Evolutionary conservation across 2,329 filamentous ascomycete species (phyloP).

Genomic region (Sclerotinia borealis): DNA sequence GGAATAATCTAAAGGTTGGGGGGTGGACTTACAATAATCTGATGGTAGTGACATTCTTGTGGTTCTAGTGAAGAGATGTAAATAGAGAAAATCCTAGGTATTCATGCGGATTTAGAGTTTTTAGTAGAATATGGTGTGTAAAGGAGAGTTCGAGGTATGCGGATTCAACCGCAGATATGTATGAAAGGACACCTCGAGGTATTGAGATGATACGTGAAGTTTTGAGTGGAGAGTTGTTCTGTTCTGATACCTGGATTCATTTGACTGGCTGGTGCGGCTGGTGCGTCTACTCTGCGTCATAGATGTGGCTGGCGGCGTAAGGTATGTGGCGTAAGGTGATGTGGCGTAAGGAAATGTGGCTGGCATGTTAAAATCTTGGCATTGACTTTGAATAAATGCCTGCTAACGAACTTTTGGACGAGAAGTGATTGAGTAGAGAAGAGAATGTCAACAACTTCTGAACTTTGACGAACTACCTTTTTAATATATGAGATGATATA

Average conservation of each 20-base stretch:
- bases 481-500: neutral
- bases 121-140: neutral
- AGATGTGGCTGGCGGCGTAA: too few species aligned
- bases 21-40: slow-evolving; percentile 37
- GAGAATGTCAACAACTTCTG: too few species aligned
- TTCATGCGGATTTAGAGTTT: neutral
- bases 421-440: too few species aligned
- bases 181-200: slow-evolving; percentile 9
- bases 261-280: neutral
- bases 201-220: neutral
- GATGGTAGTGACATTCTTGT: slow-evolving; percentile 13
- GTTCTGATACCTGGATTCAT: neutral
- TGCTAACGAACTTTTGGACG: neutral
- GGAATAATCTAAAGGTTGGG: neutral
- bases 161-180: neutral
- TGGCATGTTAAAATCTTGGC: neutral
- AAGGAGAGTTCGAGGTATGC: neutral
- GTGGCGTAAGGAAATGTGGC: neutral
- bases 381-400: neutral
- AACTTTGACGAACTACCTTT: neutral
- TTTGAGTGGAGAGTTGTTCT: neutral
- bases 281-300: neutral
- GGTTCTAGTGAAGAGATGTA: too few species aligned
- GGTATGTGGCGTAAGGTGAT: neutral
- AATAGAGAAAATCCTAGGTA: too few species aligned